Evolutionary conservation across 129 eudicot genomes (phyloP).

Genomic region (Lactuca saligna): DNA sequence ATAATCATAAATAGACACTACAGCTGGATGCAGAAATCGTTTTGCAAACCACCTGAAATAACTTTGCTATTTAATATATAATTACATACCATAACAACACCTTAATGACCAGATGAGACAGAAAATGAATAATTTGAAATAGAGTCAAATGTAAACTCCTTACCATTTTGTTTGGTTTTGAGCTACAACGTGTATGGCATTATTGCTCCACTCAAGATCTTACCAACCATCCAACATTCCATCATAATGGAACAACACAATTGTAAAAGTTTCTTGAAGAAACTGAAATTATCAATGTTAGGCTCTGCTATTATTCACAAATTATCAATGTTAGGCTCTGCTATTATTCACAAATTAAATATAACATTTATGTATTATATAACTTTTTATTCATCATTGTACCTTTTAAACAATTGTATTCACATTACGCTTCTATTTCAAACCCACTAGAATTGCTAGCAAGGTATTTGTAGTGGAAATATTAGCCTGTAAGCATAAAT

Average conservation of each 20-base stretch:
- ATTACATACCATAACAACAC: no score
- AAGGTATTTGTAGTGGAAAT: constrained; percentile 48
- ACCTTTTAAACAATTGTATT: constrained; percentile 75
- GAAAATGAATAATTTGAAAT: no score
- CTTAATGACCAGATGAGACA: no score
- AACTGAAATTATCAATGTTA: constrained; percentile 60
- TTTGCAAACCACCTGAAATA: constrained; percentile 94
- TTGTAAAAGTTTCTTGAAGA: constrained; percentile 81
- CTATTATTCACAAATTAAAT: no score
- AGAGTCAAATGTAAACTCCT: neutral
- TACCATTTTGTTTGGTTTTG: constrained; percentile 97
- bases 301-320: constrained; percentile 24
- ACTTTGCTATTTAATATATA: neutral
- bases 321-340: neutral
- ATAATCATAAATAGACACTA: constrained; percentile 80
- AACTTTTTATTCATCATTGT: constrained; percentile 7
- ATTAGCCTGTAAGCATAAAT: constrained; percentile 40
- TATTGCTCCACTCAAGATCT: constrained; percentile 82
- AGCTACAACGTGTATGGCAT: constrained; percentile 77
- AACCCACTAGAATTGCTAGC: constrained; percentile 83
- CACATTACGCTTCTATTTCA: constrained; percentile 76
- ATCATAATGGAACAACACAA: constrained; percentile 88
- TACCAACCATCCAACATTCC: constrained; percentile 88
- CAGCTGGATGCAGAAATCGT: constrained; percentile 92
- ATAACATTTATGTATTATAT: no score